phyloP scores from a whole-genome alignment of 306 rosid genomes.

The Lotus japonicus region DNA sequence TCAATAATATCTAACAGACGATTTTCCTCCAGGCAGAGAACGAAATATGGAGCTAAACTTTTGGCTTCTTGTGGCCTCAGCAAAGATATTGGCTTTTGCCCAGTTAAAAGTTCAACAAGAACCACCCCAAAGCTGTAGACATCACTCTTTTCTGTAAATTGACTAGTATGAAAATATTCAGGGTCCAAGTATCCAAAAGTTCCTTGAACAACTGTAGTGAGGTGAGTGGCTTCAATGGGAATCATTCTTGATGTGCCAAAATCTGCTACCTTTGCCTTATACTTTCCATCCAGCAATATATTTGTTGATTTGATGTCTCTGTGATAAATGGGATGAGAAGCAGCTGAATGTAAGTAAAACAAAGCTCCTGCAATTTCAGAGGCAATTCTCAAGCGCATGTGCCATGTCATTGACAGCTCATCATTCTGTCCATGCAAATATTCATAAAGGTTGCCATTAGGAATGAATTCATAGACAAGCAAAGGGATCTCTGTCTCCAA shows the following conservation, averaged over 20 bases:
- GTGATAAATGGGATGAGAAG: slow-evolving; percentile 20
- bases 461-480: slow-evolving; percentile 17
- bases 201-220: neutral
- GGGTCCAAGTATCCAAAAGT: slow-evolving; percentile 25
- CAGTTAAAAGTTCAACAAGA: slow-evolving; percentile 10
- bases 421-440: neutral
- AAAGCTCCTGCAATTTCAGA: slow-evolving; percentile 10
- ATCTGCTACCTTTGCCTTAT: slow-evolving; percentile 16
- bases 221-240: neutral
- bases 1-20: slow-evolving; percentile 23
- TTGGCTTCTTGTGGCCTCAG: neutral
- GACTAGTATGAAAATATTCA: slow-evolving; percentile 13
- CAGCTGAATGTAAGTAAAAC: slow-evolving; percentile 19
- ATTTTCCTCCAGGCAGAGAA: neutral
- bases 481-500: slow-evolving; percentile 11
- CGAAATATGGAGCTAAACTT: slow-evolving; percentile 25
- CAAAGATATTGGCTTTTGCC: neutral
- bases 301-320: slow-evolving; percentile 22
- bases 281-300: slow-evolving; percentile 16
- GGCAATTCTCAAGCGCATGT: slow-evolving; percentile 17
- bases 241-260: neutral
- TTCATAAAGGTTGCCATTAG: slow-evolving; percentile 7
- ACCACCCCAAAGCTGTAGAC: slow-evolving; percentile 20
- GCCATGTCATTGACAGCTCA: slow-evolving; percentile 16
- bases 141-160: slow-evolving; percentile 18